Evolutionary conservation across 164 flowering plant genomes (phyloP).

Genomic region (Magnolia changhungtana): DNA sequence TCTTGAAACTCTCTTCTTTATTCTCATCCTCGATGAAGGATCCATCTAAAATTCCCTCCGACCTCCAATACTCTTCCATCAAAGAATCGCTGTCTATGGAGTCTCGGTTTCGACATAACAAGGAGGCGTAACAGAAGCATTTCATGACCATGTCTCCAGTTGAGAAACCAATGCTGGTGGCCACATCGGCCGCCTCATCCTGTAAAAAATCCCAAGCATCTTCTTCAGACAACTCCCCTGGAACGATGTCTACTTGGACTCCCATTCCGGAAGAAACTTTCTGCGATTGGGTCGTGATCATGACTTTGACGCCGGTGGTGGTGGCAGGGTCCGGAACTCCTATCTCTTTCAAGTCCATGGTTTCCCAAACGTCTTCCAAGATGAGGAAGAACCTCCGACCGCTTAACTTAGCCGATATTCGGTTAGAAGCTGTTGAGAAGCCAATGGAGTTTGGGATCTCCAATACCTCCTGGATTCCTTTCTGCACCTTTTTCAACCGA

Average conservation of each 20-base stretch:
- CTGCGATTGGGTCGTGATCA: not conserved
- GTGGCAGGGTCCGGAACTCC: not conserved
- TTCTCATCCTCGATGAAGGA: not conserved
- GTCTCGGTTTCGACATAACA: not conserved
- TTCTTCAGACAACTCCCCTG: not conserved
- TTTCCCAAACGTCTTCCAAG: slow-evolving; percentile 1
- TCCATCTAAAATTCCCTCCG: not conserved
- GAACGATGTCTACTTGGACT: not conserved
- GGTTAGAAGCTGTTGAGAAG: too few relatives aligned
- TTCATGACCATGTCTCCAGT: not conserved
- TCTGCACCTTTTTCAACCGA: too few relatives aligned
- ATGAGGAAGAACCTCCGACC: not conserved
- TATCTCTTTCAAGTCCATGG: not conserved
- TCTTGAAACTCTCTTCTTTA: too few relatives aligned
- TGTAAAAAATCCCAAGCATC: not conserved
- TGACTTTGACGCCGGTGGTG: not conserved
- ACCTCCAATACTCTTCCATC: not conserved
- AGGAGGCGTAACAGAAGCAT: not conserved
- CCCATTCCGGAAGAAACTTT: not conserved
- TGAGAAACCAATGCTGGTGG: not conserved
- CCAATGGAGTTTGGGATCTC: too few relatives aligned
- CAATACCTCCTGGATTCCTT: too few relatives aligned
- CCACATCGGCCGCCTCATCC: not conserved
- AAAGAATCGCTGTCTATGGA: not conserved
- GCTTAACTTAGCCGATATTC: too few relatives aligned